Evolutionary conservation across 169 alveolate species (phyloP), one percentile per base, ranked within the genome.

Genomic region (Pseudocohnilembus persalinus): DNA sequence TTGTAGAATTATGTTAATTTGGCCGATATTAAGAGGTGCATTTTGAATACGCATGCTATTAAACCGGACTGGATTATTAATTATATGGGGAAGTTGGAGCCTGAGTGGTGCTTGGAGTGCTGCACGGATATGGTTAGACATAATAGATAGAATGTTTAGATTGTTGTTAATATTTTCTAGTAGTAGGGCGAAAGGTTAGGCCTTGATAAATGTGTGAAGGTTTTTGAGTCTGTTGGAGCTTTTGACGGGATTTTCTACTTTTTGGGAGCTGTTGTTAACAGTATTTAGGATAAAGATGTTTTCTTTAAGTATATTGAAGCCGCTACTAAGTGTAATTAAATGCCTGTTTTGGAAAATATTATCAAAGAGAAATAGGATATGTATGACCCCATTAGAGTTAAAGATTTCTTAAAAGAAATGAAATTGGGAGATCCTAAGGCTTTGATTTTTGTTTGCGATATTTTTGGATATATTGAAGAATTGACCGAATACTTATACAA

Each of bases 361-460:
- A 97, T 99, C 87, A 94, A 98, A 84, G 99, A 98, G 81, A 96
- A 93, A 31, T 85, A 96, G 85, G 98, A 96, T 89, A 96, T 94
- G 63, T 99, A 98, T 90, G 99, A 98, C 76, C 99, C 99, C 1
- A 98, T 94, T 32, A 98, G 97, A 82, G 99, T 98, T 73, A 98
- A 98, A 92, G 99, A 99, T 85, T 97, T 97, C 92, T 94, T 98
- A 91, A 98, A 98, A 95, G 99, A 97, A 72, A 97, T 98, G 82
- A 97, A 97, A 90, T 93, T 99, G 87, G 97, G 97, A 27, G 99
- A 98, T 88, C 99, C 99, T 32, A 97, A 99, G 85, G 99, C 99
- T 15, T 94, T 99, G 80, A 98, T 99, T 68, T 98, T 98, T 93
- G 98, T 99, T 49, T 99, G 99, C 92, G 99, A 99, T 92, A 96